Conservation (phyloP, 2,329 filamentous ascomycete genomes). For the Sclerotinia sclerotiorum region DNA sequence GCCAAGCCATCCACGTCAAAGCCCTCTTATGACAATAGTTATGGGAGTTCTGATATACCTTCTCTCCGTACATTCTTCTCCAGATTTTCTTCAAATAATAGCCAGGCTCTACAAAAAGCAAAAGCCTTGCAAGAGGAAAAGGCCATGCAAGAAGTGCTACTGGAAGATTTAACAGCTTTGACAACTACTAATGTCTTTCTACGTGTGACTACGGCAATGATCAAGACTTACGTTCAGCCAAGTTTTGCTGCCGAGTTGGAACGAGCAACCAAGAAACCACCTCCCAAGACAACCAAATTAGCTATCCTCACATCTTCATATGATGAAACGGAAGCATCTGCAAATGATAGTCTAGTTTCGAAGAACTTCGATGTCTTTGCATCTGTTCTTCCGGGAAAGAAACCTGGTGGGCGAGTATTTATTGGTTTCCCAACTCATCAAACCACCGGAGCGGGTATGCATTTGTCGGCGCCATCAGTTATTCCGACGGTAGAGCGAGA, state of each 20-base stretch:
- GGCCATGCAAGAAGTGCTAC: conserved; percentile 59
- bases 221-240: conserved; percentile 71
- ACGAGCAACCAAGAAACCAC: conserved; percentile 94
- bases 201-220: conserved; percentile 78
- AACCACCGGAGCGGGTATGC: conserved; percentile 89
- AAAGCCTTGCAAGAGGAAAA: conserved; percentile 64
- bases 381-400: conserved; percentile 84
- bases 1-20: conserved; percentile 44
- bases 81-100: conserved; percentile 61
- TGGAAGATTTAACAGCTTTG: conserved; percentile 68
- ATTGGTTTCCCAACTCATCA: conserved; percentile 98
- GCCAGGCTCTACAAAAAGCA: conserved; percentile 51
- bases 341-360: conserved; percentile 47
- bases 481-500: conserved; percentile 97
- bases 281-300: conserved; percentile 81
- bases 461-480: conserved; percentile 92
- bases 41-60: conserved; percentile 54
- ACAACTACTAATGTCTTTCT: conserved; percentile 83
- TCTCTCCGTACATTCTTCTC: conserved; percentile 80
- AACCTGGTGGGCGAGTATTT: conserved; percentile 80
- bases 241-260: conserved; percentile 83
- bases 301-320: conserved; percentile 90
- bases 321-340: conserved; percentile 68
- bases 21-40: conserved; percentile 39
- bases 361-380: conserved; percentile 78